Evolutionary conservation across 257 asterid genomes (phyloP), one percentile per base, ranked within the genome.

Genomic region (Ballota nigra): DNA sequence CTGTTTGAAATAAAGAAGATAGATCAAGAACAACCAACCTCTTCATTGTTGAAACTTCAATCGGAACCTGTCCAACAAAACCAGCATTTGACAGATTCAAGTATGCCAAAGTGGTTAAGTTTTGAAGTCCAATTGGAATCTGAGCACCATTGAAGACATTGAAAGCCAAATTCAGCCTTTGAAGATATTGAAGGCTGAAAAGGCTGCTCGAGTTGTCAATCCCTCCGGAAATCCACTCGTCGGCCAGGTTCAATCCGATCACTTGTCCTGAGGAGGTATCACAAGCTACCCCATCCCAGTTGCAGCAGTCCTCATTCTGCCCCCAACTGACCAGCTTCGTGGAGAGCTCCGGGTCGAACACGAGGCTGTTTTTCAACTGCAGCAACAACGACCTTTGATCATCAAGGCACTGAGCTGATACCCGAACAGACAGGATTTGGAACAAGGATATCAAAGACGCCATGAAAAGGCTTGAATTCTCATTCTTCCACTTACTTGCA

Each of bases 241-340:
- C 23, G 19, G 71, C 82, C 22, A 88, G 84, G 65, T 85, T 75
- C 33, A 91, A 78, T 2, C 66, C 10, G 33, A 69, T 76, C 41
- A 87, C 87, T 11, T 56, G 85, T 6, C 92, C 96, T 0, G 77
- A 47, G 55, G 77, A 47, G 55, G 81, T 81, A 71, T 89, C 88
- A 68, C 92, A 91, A 20, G 6, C 82, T n/a, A 89, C 75, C 62
- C 96, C 88, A 9, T 20, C 22, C 96, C 96, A 89, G 0, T 7
- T 15, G 83, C 97, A 88, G 73, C 91, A 91, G 5, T 87, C 85
- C 5, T 1, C 19, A 53, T 66, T 62, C 55, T 57, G 69, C 8
- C 80, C 74, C 95, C 90, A 85, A 2, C 36, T 65, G 59, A 59
- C 78, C 51, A 86, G 77, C 69, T 80, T 87, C 0, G 56, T 59